A percentile compares a stretch with the other conserved stretches of the same genome.
Conservation (phyloP, 2,329 filamentous ascomycete species). For the Hypoxylon sp. region DNA sequence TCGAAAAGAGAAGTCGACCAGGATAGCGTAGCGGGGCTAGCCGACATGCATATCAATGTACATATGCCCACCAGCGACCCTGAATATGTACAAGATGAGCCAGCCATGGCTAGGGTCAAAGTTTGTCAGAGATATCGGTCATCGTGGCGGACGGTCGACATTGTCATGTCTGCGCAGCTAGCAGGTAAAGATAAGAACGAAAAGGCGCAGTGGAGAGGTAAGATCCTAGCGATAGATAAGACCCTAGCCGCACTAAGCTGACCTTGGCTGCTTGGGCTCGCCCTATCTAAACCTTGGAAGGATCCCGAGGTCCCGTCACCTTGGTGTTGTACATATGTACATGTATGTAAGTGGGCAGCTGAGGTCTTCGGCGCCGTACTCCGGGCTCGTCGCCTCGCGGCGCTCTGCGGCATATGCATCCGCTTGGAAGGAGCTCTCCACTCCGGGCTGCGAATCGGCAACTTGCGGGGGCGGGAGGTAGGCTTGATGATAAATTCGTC, state of each 20-base stretch:
- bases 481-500: too few species aligned
- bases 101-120: too few species aligned
- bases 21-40: conserved; percentile 10
- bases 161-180: background rate
- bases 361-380: background rate
- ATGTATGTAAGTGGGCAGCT: too few species aligned
- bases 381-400: conserved; percentile 11
- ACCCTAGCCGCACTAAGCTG: conserved; percentile 11
- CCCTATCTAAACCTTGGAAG: conserved; percentile 6
- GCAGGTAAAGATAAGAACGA: conserved; percentile 16
- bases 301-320: too few species aligned
- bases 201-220: conserved; percentile 1
- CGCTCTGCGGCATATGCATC: conserved; percentile 9
- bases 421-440: background rate
- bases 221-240: background rate
- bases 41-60: conserved; percentile 16
- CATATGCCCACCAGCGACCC: conserved; percentile 2
- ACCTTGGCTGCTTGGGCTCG: conserved; percentile 2
- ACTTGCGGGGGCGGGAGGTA: too few species aligned
- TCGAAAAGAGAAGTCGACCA: conserved; percentile 4
- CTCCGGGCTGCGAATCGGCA: background rate
- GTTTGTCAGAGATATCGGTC: conserved; percentile 29
- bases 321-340: too few species aligned
- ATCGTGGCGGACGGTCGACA: too few species aligned
- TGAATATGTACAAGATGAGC: too few species aligned